Evolutionary conservation across 192 early-diverging fungal species (phyloP), one percentile per base, ranked within the genome.

Genomic region (Backusella morwellensis): DNA sequence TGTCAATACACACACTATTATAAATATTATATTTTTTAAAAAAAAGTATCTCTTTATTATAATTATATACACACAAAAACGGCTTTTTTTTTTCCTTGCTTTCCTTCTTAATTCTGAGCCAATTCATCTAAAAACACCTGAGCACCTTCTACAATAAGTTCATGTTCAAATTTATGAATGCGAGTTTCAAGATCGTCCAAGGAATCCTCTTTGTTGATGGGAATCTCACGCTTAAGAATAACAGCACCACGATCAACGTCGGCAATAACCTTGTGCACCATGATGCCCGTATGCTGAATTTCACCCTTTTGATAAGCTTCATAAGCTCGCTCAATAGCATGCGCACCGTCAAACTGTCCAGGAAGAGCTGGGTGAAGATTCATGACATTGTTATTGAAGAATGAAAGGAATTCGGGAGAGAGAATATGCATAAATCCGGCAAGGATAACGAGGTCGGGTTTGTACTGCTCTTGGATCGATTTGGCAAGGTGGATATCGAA

Each of bases 361-460:
- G 98, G 98, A 34, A 99, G 85, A 2, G 98, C 97, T 26, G 98
- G 98, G 73, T 99, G 98, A 73, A 99, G 85, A 85, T 99, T 99
- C 81, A 99, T 95, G 71, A 99, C 86, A 52, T 87, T 88, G 21
- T 86, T 79, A 3, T 83, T 77, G 19, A 88, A 84, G 79, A 98
- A 96, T 38, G 89, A 82, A 66, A 99, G 79, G 76, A 98, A 99
- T 32, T 88, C 86, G 6, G 95, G 86, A 14, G 94, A 95, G 38
- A 99, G 88, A 75, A 99, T 99, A 82, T 97, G 98, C 98, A 99
- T 99, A 88, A 91, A 99, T 41, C 98, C 98, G 7, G 97, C 98
- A 34, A 99, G 88, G 15, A 99, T 93, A 6, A 98, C 84, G 44
- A 98, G 86, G 77, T 97, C 95, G 2, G 95, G 95, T 32, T 81